phyloP scores from a whole-genome alignment of 352 stramenopile species.

The Nothophytophthora sp. region DNA sequence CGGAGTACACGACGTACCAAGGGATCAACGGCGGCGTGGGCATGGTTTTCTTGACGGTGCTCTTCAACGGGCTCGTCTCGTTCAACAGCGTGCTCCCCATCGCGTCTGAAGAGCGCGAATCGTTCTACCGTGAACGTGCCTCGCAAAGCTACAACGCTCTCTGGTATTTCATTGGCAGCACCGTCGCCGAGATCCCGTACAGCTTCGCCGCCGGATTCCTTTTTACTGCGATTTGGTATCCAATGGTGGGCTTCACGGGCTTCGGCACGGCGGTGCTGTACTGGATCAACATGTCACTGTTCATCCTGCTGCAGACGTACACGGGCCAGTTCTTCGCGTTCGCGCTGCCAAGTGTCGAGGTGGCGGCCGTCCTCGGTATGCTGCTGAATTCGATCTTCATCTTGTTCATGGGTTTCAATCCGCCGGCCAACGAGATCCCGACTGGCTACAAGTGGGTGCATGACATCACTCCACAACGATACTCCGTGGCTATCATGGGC shows the following conservation, averaged over 20 bases:
- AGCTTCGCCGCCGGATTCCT: constrained; percentile 36
- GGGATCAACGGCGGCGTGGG: constrained; percentile 51
- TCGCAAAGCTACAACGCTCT: constrained; percentile 75
- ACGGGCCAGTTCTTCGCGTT: constrained; percentile 42
- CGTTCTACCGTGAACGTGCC: constrained; percentile 63
- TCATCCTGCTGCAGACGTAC: constrained; percentile 47
- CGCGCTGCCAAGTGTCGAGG: constrained; percentile 31
- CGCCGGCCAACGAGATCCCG: constrained; percentile 41
- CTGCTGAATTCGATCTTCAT: constrained; percentile 52
- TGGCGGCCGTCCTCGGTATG: constrained; percentile 25
- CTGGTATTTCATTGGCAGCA: constrained; percentile 52
- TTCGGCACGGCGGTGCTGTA: constrained; percentile 37
- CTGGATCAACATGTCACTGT: constrained; percentile 43
- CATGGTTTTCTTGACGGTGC: constrained; percentile 77
- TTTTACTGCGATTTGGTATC: constrained; percentile 49
- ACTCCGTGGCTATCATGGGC: constrained; percentile 17
- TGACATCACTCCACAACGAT: constrained; percentile 20
- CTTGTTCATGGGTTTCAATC: constrained; percentile 53
- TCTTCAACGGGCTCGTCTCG: constrained; percentile 78
- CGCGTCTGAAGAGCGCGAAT: constrained; percentile 70
- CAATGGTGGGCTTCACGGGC: constrained; percentile 41
- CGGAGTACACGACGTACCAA: constrained; percentile 47
- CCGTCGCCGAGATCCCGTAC: constrained; percentile 62
- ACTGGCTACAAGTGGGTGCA: constrained; percentile 49
- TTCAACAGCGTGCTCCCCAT: constrained; percentile 72